Base-by-base conservation (phyloP, 192 early-diverging fungal genomes). In the Coemansia sp. region DNA sequence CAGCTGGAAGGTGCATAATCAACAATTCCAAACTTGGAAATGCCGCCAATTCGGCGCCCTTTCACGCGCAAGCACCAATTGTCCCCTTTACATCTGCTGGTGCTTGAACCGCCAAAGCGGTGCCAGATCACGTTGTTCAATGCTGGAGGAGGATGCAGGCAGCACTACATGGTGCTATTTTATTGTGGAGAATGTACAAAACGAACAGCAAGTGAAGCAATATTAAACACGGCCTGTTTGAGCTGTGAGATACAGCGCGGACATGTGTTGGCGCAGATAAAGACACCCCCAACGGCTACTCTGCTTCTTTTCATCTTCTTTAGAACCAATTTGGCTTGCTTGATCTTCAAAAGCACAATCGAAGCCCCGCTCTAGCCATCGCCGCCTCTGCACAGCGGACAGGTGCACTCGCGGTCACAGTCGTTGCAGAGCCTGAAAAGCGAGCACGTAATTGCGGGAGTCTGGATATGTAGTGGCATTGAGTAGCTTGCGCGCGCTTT, bases 361-460 rank as follows among this genome's bases (percentile, higher is more conserved):
- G 24, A 25, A 5, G 51, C 7, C 6, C 15, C 12, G 14, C 15
- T 1, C 59, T 73, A 62, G 20, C 67, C 59, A 43, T 49, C 45
- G 19, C 59, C 60, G 9, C 73, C 73, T 36, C 59, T 65, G 42
- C 67, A 76, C 11, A 76, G 60, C 35, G 73, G 59, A 42, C 73
- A 76, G 29, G 67, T 76, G 41, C 73, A 76, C 36, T 76, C 67
- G 36, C 73, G 63, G 58, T 76, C 73, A 35, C 64, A 70, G 62
- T 70, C 64, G 14, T 24, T 38, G 47, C 46, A 37, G 47, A 37
- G 46, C 20, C 35, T 47, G 19, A 49, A 10, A 3, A 42, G 17
- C 4, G 29, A 24, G 17, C 29, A 17, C 27, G 12, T 31, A 5
- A 12, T 54, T 7, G 27, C 29, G 29, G 17, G 51, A 35, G 32